Percentiles rank a stretch among this genome's conserved stretches.
Evolutionary conservation across 306 rosid species (phyloP).

Genomic region (Trifolium subterraneum): DNA sequence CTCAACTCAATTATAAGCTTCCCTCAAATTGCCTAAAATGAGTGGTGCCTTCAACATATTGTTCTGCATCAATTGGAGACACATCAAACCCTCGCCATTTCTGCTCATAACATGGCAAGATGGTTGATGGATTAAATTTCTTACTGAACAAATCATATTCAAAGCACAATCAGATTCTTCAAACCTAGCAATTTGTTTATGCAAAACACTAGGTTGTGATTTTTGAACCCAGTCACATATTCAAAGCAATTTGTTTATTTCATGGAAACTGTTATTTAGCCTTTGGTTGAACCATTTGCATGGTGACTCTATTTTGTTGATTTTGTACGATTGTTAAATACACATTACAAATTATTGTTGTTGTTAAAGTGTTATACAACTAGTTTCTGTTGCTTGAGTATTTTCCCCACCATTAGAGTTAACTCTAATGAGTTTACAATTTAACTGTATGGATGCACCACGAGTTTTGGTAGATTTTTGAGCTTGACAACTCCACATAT

Average conservation of each 20-base stretch:
- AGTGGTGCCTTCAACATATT: neutral
- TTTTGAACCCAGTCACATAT: neutral
- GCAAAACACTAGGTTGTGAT: neutral
- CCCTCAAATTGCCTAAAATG: neutral
- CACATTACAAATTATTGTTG: no score
- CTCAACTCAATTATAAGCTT: neutral
- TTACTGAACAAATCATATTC: neutral
- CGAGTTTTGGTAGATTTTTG: neutral
- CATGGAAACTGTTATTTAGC: no score
- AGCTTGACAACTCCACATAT: neutral
- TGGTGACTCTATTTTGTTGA: neutral
- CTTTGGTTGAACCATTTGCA: no score
- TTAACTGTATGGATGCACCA: neutral
- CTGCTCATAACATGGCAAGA: neutral
- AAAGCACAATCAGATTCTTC: neutral
- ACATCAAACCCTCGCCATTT: neutral
- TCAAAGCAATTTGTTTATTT: neutral
- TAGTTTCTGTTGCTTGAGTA: neutral
- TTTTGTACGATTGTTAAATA: neutral
- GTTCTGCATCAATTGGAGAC: neutral
- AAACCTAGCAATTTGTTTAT: neutral
- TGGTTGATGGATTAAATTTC: neutral
- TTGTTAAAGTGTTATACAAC: no score
- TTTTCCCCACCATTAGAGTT: neutral
- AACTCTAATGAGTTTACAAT: neutral